Evolutionary conservation across 78 protist genomes (phyloP), one percentile per base, ranked within the genome.

Genomic region (Dictyostelium purpureum): DNA sequence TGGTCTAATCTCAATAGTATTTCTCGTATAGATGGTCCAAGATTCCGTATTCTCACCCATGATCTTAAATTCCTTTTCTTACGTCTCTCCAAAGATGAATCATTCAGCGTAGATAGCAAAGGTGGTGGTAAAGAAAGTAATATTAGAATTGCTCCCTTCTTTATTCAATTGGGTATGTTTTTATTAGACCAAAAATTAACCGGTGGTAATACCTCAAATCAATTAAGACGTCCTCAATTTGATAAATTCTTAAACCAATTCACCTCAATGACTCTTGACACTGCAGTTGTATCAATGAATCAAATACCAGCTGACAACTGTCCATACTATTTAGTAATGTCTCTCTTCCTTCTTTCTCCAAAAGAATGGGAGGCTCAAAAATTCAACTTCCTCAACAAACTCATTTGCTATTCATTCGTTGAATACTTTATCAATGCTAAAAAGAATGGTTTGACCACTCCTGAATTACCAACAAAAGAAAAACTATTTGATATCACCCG

Each of bases 51-150:
- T 9, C 51, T 95, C 1, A 65, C 78, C 5, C 96, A 95, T 59
- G 97, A 96, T n/a, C 51, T 95, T 43, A 66, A 74, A 26, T 31
- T 67, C 38, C 70, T 96, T 40, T 59, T 96, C 7, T 4, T 76
- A 1, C 70, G 85, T 35, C 79, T 80, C 19, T 73, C 95, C 2
- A 49, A 66, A 43, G 77, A 94, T 40, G 89, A 90, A 71, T 89
- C 95, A 38, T 90, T 94, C 11, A 82, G 93, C 37, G 28, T 21
- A 19, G 96, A 96, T 70, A 54, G 83, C 2, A 88, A 79, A 43
- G 96, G 96, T 52, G 97, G 97, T 47, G 95, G 97, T 10, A 92
- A 92, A 33, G 95, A 95, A 38, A 67, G 87, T 69, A 96, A 96
- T 28, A 82, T 92, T 59, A 12, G 70, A 45, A 43, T 90, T 24